phyloP scores from a whole-genome alignment of 768 basidiomycete genomes.

The Rhizopogon sp. region DNA sequence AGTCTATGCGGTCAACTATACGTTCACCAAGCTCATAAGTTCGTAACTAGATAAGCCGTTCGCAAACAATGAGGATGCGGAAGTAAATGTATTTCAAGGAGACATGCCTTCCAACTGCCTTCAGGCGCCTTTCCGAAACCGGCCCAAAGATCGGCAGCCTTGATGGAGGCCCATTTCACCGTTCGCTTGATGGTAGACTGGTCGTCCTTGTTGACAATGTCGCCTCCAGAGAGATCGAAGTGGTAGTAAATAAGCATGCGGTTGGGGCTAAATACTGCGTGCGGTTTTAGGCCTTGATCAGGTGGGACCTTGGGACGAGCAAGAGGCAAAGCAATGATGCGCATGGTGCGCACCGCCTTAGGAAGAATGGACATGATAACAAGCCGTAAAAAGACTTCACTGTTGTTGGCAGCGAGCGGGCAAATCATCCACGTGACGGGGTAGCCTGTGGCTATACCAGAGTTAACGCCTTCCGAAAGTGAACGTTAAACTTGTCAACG shows the following conservation, averaged over 20 bases:
- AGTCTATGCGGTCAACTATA: conserved; percentile 67
- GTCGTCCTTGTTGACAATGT: conserved; percentile 33
- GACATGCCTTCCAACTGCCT: conserved; percentile 68
- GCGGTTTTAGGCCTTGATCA: conserved; percentile 5
- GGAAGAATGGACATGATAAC: conserved; percentile 10
- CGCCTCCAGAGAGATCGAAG: conserved; percentile 26
- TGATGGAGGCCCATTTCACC: conserved; percentile 44
- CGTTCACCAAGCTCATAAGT: conserved; percentile 62
- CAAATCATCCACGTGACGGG: not conserved
- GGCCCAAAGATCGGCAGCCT: conserved; percentile 56
- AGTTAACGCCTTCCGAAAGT: too few relatives aligned
- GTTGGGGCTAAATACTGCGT: conserved; percentile 8
- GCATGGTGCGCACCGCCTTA: conserved; percentile 28
- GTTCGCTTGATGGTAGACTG: conserved; percentile 15
- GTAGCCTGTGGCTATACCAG: too few relatives aligned
- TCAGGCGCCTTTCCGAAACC: conserved; percentile 60
- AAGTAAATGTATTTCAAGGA: not conserved
- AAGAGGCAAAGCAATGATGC: conserved; percentile 46
- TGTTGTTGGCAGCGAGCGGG: not conserved
- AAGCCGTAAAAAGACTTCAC: not conserved
- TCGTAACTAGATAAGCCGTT: conserved; percentile 42
- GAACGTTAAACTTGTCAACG: not conserved
- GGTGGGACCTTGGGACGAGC: conserved; percentile 16
- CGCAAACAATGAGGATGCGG: not conserved
- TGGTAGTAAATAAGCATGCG: conserved; percentile 38